phyloP scores from a whole-genome alignment of 257 asterid genomes.

The Cynanchum wilfordii region DNA sequence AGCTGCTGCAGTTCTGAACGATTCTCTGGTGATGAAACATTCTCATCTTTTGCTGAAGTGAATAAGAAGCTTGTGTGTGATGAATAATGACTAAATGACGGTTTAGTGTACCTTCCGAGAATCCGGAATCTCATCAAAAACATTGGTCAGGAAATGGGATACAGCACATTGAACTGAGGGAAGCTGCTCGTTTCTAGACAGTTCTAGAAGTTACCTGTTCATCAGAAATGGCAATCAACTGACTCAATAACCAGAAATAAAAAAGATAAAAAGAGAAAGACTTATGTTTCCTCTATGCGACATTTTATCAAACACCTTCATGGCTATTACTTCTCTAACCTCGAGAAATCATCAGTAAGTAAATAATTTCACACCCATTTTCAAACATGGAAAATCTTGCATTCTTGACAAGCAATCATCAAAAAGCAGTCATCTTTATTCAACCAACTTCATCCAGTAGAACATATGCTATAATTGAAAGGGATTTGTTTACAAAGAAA shows the following conservation, averaged over 20 bases:
- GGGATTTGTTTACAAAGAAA: neutral
- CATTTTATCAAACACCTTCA: neutral
- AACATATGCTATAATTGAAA: neutral
- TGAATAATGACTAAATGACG: neutral
- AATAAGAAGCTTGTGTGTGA: neutral
- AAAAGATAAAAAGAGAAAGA: neutral
- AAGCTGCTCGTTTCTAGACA: neutral
- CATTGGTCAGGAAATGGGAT: constrained; percentile 1
- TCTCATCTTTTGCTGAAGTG: constrained; percentile 10
- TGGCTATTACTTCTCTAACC: neutral
- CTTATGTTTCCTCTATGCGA: neutral
- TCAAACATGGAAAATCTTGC: neutral
- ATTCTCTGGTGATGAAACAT: constrained; percentile 1
- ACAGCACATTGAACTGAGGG: neutral
- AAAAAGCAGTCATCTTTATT: neutral
- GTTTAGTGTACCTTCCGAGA: constrained; percentile 4
- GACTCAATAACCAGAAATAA: neutral
- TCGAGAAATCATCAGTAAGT: neutral
- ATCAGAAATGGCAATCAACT: neutral
- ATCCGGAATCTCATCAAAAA: constrained; percentile 5
- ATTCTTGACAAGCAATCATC: neutral
- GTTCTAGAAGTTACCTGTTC: too few relatives aligned
- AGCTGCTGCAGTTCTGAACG: neutral
- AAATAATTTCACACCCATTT: neutral
- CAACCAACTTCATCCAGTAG: neutral